Conservation (phyloP, 306 rosid species). For the Quercus suber region DNA sequence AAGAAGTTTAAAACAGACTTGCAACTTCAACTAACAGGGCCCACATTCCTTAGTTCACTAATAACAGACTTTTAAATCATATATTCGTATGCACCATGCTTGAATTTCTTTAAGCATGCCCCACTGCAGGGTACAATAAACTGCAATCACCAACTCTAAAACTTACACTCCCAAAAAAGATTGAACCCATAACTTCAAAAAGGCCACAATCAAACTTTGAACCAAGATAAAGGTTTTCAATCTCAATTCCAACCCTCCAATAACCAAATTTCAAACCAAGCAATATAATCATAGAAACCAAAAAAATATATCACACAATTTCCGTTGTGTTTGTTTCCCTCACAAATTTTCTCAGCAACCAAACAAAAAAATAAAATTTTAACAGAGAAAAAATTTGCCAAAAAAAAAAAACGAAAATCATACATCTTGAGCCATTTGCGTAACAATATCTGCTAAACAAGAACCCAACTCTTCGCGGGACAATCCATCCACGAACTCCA, state of each 20-base stretch:
- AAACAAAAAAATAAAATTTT: not conserved
- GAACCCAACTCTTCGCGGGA: slow-evolving; percentile 67
- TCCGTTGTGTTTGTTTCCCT: not conserved
- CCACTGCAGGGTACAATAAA: too few relatives aligned
- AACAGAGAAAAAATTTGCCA: not conserved
- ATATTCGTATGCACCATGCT: too few relatives aligned
- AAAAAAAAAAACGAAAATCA: slow-evolving; percentile 26
- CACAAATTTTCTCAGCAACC: not conserved
- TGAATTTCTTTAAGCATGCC: too few relatives aligned
- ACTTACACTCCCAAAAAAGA: not conserved
- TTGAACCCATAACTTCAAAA: not conserved
- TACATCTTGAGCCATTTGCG: slow-evolving; percentile 98
- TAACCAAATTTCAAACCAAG: not conserved
- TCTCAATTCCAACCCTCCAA: not conserved
- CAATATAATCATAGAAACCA: not conserved
- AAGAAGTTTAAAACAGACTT: too few relatives aligned
- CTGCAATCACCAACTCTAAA: too few relatives aligned
- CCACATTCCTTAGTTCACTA: too few relatives aligned
- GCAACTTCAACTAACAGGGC: too few relatives aligned
- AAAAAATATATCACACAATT: not conserved
- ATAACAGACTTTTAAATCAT: too few relatives aligned
- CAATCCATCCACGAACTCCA: slow-evolving; percentile 48
- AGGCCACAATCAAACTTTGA: not conserved
- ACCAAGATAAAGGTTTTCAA: not conserved
- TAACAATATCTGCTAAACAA: slow-evolving; percentile 75